Conservation (phyloP, 352 stramenopile genomes). For the Phytophthora multivora region DNA sequence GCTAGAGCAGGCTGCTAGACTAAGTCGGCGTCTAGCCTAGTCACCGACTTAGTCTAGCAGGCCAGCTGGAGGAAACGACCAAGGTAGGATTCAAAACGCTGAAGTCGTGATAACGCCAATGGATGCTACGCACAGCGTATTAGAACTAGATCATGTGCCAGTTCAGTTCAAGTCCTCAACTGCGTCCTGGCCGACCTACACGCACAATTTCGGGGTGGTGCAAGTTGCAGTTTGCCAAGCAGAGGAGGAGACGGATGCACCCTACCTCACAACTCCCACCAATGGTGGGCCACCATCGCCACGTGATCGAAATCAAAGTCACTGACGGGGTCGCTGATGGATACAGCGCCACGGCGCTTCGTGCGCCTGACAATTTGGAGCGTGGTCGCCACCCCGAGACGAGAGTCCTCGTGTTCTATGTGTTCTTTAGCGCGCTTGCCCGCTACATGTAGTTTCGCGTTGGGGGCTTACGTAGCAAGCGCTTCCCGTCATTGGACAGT, state of each 20-base stretch:
- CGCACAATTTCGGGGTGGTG: not conserved
- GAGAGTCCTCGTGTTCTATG: not conserved
- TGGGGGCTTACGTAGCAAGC: not conserved
- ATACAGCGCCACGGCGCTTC: conserved; percentile 2
- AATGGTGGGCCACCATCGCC: too few relatives aligned
- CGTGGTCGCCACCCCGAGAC: not conserved
- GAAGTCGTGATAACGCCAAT: not conserved
- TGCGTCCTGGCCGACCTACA: not conserved
- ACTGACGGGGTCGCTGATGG: conserved; percentile 3
- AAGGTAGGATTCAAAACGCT: not conserved
- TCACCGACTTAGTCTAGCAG: not conserved
- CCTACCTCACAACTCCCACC: conserved; percentile 22
- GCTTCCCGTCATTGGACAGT: conserved; percentile 6
- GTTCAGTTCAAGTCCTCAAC: too few relatives aligned
- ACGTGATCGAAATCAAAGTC: conserved; percentile 24
- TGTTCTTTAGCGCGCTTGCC: not conserved
- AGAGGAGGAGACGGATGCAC: conserved; percentile 12
- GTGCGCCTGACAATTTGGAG: conserved; percentile 8
- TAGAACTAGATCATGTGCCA: too few relatives aligned
- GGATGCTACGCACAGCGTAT: not conserved
- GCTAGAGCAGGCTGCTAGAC: too few relatives aligned
- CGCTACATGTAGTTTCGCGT: conserved; percentile 19
- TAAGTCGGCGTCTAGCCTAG: too few relatives aligned
- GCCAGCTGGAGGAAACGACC: not conserved
- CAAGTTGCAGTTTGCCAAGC: conserved; percentile 23